These are phyloP conservation scores for Aspergillus bertholletiae DNA, from an alignment of 495 filamentous ascomycete species.

Conservation along the genomic window DNA sequence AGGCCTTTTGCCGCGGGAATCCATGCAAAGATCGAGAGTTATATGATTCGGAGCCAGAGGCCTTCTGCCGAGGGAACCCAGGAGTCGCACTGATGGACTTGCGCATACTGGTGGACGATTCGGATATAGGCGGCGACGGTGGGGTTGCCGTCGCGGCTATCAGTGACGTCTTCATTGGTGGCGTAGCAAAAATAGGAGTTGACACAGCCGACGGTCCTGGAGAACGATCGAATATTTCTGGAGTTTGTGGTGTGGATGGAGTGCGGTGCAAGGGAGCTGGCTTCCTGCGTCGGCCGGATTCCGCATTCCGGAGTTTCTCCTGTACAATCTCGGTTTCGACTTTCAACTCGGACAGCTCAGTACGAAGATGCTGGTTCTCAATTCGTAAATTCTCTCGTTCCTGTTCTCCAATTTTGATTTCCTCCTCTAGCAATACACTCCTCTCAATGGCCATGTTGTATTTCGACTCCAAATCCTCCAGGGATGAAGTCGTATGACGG, in stretches of 20 bases:
- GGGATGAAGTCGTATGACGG: conserved; percentile 85
- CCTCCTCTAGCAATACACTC: conserved; percentile 88
- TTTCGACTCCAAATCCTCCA: conserved; percentile 96
- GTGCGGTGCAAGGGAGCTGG: conserved; percentile 46
- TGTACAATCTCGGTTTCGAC: conserved; percentile 92
- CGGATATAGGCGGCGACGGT: conserved; percentile 59
- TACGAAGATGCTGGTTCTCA: conserved; percentile 79
- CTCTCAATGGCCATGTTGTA: conserved; percentile 93
- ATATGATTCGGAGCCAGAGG: conserved; percentile 31
- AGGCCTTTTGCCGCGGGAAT: conserved; percentile 37
- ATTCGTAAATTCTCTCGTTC: conserved; percentile 86
- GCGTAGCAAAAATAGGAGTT: conserved; percentile 68
- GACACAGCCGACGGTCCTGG: conserved; percentile 61
- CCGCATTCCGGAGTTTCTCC: conserved; percentile 77
- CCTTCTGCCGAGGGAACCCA: conserved; percentile 36
- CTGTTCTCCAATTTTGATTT: conserved; percentile 83
- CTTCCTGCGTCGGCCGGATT: conserved; percentile 52
- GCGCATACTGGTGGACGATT: conserved; percentile 42
- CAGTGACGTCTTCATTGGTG: conserved; percentile 64
- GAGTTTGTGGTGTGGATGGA: conserved; percentile 47
- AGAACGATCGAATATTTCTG: conserved; percentile 50
- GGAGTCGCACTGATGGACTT: conserved; percentile 46
- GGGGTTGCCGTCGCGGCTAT: conserved; percentile 76
- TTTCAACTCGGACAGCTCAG: conserved; percentile 88
- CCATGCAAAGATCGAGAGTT: conserved; percentile 35